Evolutionary conservation across 345 rosid species (phyloP), one percentile per base, ranked within the genome.

Genomic region (Ailanthus altissimus): DNA sequence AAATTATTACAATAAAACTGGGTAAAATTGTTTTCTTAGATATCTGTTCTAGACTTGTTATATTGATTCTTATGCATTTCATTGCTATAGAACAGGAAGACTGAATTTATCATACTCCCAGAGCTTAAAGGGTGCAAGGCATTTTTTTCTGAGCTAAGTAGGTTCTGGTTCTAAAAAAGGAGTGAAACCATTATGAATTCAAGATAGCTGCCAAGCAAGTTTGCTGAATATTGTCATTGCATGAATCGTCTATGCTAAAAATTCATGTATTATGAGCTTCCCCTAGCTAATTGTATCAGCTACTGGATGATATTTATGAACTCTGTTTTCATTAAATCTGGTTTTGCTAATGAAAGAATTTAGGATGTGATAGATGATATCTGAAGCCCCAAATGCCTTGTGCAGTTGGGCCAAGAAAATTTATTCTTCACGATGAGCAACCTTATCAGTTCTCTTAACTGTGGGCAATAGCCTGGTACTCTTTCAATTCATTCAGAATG

Each of bases 31-130:
- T 56, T 8, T 18, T 50, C 76, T 50, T n/a, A 20, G 16, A 13
- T 64, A 60, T 65, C 58, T 32, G 9, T 59, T 51, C 14, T 64
- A 14, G 47, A 50, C 61, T 74, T 23, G 63, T 70, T 45, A 26
- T 14, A 12, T 49, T 49, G 14, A 28, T 46, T 32, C 49, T 49
- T 10, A 47, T 74, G 67, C 58, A 61, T 23, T 63, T 62, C 26
- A 25, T 12, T 49, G 58, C 8, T 12, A 1, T 74, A 42, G 8
- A 46, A 63, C 10, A 46, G 72, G 51, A 20, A 20, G 57, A 49
- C 20, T 11, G 65, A 54, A 43, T 49, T 8, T 15, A 1, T 10
- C 10, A 57, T 58, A 12, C 25, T 13, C 38, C 16, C 2, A 1
- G 28, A 43, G 60, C 28, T 45, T 53, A 28, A 73, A 58, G 62